These are phyloP conservation scores for Globisporangium rhizosaccharum DNA, from an alignment of 352 stramenopile species.

Conservation along the genomic window DNA sequence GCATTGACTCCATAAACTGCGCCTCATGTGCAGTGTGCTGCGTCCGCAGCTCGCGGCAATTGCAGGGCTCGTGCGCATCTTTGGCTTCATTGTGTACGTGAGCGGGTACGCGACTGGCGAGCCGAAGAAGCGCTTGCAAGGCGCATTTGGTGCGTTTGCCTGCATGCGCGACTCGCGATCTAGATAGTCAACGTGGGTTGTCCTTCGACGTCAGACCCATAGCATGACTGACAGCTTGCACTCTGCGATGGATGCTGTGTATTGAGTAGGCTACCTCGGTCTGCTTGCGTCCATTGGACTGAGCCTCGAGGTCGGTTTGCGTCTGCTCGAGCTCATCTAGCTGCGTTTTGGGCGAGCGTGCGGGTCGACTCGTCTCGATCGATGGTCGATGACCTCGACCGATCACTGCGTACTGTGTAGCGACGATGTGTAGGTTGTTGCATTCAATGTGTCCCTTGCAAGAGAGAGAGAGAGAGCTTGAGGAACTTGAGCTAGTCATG, in stretches of 20 bases:
- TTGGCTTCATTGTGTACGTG: conserved; percentile 65
- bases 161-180: neutral
- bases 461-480: no score
- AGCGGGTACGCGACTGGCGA: conserved; percentile 56
- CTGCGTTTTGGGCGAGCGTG: neutral
- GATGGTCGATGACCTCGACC: neutral
- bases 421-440: no score
- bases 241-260: neutral
- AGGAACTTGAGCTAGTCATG: no score
- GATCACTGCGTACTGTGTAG: no score
- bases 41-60: conserved; percentile 57
- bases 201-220: neutral
- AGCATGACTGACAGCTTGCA: neutral
- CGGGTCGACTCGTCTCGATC: no score
- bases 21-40: conserved; percentile 34
- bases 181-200: neutral
- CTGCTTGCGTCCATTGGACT: conserved; percentile 26
- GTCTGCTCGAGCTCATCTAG: conserved; percentile 24
- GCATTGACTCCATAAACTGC: neutral
- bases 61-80: conserved; percentile 41
- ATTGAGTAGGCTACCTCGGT: conserved; percentile 44
- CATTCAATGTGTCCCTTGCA: no score
- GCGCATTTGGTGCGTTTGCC: conserved; percentile 40
- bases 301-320: conserved; percentile 26
- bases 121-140: conserved; percentile 53